phyloP scores from a whole-genome alignment of 2,329 filamentous ascomycete species.

The Ramularia collo-cygni region DNA sequence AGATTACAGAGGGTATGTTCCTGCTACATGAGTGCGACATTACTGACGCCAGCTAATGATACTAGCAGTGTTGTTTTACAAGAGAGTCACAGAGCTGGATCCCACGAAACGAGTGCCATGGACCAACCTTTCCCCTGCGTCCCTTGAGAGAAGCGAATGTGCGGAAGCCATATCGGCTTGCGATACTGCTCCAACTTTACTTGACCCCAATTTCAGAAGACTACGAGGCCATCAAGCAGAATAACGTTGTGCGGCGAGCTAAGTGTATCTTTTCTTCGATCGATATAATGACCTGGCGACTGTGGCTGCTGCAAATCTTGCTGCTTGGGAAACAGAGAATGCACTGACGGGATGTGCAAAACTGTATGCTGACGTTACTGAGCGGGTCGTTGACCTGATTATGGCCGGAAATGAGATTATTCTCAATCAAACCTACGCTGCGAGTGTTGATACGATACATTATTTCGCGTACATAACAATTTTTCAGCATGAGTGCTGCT shows the following conservation, averaged over 20 bases:
- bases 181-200: conserved; percentile 7
- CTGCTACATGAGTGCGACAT: not conserved
- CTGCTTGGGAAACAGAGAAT: no score
- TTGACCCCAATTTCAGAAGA: conserved; percentile 2
- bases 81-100: conserved; percentile 10
- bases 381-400: no score
- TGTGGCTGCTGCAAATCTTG: no score
- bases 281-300: not conserved
- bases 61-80: conserved; percentile 11
- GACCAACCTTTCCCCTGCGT: conserved; percentile 14
- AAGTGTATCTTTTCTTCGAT: conserved; percentile 4
- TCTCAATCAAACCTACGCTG: conserved; percentile 6
- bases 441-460: not conserved
- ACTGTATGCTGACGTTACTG: no score
- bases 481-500: not conserved
- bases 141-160: conserved; percentile 17
- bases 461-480: not conserved
- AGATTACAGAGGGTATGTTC: conserved; percentile 9
- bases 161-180: conserved; percentile 2
- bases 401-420: not conserved
- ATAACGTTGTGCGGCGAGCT: conserved; percentile 6
- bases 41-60: not conserved
- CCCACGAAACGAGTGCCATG: conserved; percentile 11
- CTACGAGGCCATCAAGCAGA: conserved; percentile 9
- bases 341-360: no score